Base-by-base conservation (phyloP, 495 filamentous ascomycete species). In the Penicillium tannophilum region DNA sequence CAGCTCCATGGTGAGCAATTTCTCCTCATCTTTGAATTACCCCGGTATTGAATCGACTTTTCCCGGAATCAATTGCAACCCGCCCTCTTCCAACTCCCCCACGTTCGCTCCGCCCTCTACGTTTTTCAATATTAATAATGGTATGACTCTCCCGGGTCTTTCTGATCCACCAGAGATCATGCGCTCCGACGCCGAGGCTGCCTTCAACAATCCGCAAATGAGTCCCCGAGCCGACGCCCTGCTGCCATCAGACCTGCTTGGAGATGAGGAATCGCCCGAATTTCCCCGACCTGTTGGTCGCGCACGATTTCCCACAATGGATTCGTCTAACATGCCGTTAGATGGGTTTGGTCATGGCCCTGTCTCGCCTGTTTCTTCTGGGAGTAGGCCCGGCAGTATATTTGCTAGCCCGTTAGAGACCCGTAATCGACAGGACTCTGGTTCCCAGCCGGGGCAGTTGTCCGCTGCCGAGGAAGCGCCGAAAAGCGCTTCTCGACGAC, bases 161-260 rank as follows among this genome's bases (percentile, higher is more conserved):
- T 53, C 72, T n/a, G 76, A 78, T 43, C 75, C 72, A 20, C 66
- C 69, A 5, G 77, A 77, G 41, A 64, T 71, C 14, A 62, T 71
- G 54, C 78, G 73, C 31, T 69, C 70, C 31, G 78, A 82, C 31
- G 66, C 66, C 8, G 82, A 83, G 43, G 49, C 69, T 16, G 73
- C 86, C 43, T 82, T 80, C 52, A 85, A 74, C 39, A 83, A 86
- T 42, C 87, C 85, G 19, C 88, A 90, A 31, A 89, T 94, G 71
- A 93, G 90, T 62, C 91, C 91, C 26, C 88, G 89, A 12, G 91
- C 91, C 9, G 84, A 90, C 50, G 80, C 88, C 23, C 77, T 94
- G 26, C 75, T 96, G 24, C 91, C 91, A 23, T 91, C 90, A 1
- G 88, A 90, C 60, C 84, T 96, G 54, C 86, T 96, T 61, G 73